Evolutionary conservation across 1,284 basidiomycete genomes (phyloP), one percentile per base, ranked within the genome.

Genomic region (Ustilago vetiveriae): DNA sequence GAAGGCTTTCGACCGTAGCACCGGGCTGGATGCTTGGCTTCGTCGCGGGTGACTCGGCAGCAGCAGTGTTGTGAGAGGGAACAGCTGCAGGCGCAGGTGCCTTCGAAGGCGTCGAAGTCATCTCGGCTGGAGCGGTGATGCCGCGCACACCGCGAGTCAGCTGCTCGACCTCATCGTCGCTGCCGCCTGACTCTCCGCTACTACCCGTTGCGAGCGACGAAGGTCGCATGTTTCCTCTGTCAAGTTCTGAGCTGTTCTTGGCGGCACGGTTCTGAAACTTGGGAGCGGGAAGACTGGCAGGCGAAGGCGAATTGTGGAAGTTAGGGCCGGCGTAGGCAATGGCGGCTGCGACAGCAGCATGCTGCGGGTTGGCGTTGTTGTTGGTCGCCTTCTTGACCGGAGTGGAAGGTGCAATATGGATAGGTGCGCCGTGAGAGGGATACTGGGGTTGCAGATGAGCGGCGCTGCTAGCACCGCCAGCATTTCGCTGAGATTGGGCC

Each of bases 231-330:
- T 33, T 38, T 30, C 47, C 44, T 6, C 47, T 49, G 4, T 59
- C 64, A 6, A 56, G 49, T 26, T 67, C 58, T 14, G 58, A 49
- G 47, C 58, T 54, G 57, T 53, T 67, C 69, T 62, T 67, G 53
- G 43, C 27, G 21, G 65, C 47, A 17, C 67, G 54, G 23, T 50
- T 74, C 19, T 47, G 51, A 38, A 78, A 78, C 40, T 70, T 76
- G 53, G 76, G 76, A 19, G 65, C 69, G 36, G 76, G 76, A 24
- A 78, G 58, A 37, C 72, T 75, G 26, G 74, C 75, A 9, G 76
- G 75, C 26, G 72, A 75, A 22, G 76, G 76, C 29, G 76, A 78
- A 33, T 78, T 78, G 65, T 78, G 76, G 63, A 78, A 78, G 49
- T 76, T 72, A 24, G 76, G 76, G 3, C 76, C 76, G 8, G 76